Conservation (phyloP, 768 basidiomycete species). For the Chalciporus chontae region DNA sequence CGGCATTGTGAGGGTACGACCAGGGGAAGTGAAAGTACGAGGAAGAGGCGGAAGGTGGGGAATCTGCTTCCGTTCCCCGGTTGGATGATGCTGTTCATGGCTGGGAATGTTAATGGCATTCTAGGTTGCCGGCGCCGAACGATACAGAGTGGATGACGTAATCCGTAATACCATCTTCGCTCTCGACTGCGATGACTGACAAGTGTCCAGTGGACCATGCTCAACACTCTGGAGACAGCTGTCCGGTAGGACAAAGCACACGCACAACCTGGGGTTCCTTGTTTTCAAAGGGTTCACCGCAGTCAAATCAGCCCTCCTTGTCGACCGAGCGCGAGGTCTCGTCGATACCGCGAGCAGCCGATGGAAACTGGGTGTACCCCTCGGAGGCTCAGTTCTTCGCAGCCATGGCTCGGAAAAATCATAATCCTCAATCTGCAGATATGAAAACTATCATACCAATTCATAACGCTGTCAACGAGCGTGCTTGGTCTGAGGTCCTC, state of each 20-base stretch:
- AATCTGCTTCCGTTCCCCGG: not conserved
- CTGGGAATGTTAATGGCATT: not conserved
- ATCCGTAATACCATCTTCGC: not conserved
- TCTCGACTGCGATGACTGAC: slow-evolving; percentile 22
- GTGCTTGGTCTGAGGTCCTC: slow-evolving; percentile 79
- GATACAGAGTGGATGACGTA: slow-evolving; percentile 13
- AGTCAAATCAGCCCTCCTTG: slow-evolving; percentile 33
- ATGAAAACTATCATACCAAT: slow-evolving; percentile 97
- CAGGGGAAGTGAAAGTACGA: not conserved
- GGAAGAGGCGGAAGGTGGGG: not conserved
- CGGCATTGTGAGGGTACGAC: slow-evolving; percentile 45
- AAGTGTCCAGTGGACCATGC: slow-evolving; percentile 51
- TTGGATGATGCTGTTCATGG: not conserved
- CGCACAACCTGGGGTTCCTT: slow-evolving; percentile 42
- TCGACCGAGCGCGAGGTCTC: slow-evolving; percentile 78
- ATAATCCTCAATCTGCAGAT: slow-evolving; percentile 81
- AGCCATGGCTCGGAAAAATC: slow-evolving; percentile 95
- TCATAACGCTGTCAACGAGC: slow-evolving; percentile 98
- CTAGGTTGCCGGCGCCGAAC: not conserved
- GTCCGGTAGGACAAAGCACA: slow-evolving; percentile 64
- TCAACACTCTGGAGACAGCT: slow-evolving; percentile 35
- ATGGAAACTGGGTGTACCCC: slow-evolving; percentile 93
- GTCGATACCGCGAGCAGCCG: slow-evolving; percentile 74
- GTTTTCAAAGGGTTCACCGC: slow-evolving; percentile 15
- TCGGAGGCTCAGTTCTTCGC: slow-evolving; percentile 98